Percentiles rank a stretch among this genome's conserved stretches.
Conservation (phyloP, 495 filamentous ascomycete genomes). For the Copromyces sp. region DNA sequence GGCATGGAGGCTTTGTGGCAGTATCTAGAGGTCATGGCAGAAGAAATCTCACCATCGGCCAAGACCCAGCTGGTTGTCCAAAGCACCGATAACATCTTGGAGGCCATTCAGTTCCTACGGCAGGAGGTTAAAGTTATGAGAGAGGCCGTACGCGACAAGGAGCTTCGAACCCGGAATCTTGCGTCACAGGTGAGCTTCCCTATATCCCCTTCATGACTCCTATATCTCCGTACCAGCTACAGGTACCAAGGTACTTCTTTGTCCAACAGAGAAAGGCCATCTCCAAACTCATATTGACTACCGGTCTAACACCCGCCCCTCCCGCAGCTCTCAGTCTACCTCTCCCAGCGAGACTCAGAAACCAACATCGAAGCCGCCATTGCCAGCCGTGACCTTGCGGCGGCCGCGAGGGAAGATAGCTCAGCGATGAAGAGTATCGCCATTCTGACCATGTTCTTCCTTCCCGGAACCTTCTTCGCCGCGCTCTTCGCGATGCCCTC, state of each 20-base stretch:
- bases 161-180: not conserved
- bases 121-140: not conserved
- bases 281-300: no score
- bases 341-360: not conserved
- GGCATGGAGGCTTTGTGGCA: not conserved
- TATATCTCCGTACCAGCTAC: no score
- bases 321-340: not conserved
- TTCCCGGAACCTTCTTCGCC: constrained; percentile 41
- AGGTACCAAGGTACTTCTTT: no score
- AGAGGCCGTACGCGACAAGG: not conserved
- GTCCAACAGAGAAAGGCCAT: no score
- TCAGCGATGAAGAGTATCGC: constrained; percentile 45
- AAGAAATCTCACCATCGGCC: not conserved
- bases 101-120: not conserved
- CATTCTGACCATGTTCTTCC: constrained; percentile 43
- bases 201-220: not conserved
- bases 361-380: constrained; percentile 2
- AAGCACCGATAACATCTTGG: not conserved
- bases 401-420: constrained; percentile 33
- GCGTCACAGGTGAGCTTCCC: not conserved
- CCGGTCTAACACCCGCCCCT: not conserved
- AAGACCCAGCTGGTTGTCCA: not conserved
- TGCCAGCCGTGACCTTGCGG: constrained; percentile 27
- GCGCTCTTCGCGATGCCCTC: constrained; percentile 19
- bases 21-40: not conserved